These are phyloP conservation scores for Jackrogersella minutella DNA, from an alignment of 495 filamentous ascomycete species.

Conservation along the genomic window DNA sequence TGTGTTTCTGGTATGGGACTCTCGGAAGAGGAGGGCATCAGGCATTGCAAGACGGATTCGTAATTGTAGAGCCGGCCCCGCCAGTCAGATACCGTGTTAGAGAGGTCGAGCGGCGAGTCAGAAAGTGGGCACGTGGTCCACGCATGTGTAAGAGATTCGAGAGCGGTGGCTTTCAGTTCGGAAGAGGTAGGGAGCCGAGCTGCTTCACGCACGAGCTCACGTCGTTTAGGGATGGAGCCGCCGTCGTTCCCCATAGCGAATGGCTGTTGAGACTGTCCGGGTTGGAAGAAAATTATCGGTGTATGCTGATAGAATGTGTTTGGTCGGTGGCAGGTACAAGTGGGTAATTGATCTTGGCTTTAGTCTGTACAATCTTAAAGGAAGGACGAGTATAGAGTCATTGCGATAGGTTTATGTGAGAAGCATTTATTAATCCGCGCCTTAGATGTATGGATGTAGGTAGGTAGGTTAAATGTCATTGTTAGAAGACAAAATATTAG, in stretches of 20 bases:
- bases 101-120: conserved; percentile 71
- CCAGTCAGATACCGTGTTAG: conserved; percentile 82
- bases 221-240: conserved; percentile 86
- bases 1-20: conserved; percentile 37
- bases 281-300: no score
- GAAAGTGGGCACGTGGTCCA: conserved; percentile 91
- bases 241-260: conserved; percentile 91
- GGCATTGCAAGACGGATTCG: conserved; percentile 82
- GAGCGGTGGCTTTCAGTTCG: conserved; percentile 86
- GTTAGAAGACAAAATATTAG: no score
- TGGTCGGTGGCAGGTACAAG: no score
- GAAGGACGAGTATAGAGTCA: no score
- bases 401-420: no score
- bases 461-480: background rate
- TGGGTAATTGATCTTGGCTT: no score
- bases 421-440: no score
- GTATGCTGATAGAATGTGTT: no score
- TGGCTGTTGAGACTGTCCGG: no score
- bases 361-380: no score
- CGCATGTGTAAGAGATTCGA: conserved; percentile 81
- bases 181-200: conserved; percentile 82
- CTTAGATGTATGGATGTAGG: no score
- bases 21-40: conserved; percentile 72
- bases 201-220: conserved; percentile 92
- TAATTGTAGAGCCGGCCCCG: conserved; percentile 93